Evolutionary conservation across 2,329 filamentous ascomycete species (phyloP).

Genomic region (Pseudogymnoascus sp.): DNA sequence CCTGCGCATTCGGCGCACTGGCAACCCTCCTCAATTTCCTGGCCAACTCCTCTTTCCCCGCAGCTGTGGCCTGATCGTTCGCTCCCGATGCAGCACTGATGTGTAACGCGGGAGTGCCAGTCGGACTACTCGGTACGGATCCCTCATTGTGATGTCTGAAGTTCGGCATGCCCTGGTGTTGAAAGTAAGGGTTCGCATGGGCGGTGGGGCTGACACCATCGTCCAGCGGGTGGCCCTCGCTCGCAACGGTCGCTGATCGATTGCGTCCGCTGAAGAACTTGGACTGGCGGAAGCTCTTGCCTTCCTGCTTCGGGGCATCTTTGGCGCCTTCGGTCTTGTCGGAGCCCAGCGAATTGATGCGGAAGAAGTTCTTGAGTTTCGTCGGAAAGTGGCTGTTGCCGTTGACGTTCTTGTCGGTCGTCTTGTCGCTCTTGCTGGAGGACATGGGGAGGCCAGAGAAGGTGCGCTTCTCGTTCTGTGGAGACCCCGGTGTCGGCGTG

Average conservation of each 20-base stretch:
- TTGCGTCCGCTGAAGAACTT: slow-evolving; percentile 84
- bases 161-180: slow-evolving; percentile 87
- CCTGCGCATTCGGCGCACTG: slow-evolving; percentile 94
- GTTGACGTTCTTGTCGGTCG: slow-evolving; percentile 45
- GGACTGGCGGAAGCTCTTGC: slow-evolving; percentile 64
- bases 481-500: neutral
- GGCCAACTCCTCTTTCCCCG: slow-evolving; percentile 86
- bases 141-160: slow-evolving; percentile 91
- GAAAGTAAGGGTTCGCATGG: slow-evolving; percentile 94
- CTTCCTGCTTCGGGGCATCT: slow-evolving; percentile 29
- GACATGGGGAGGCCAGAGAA: slow-evolving; percentile 28
- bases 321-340: slow-evolving; percentile 27
- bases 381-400: slow-evolving; percentile 55
- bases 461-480: slow-evolving; percentile 27
- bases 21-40: slow-evolving; percentile 88
- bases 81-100: slow-evolving; percentile 58
- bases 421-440: slow-evolving; percentile 16
- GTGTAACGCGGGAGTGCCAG: slow-evolving; percentile 65
- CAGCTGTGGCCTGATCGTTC: slow-evolving; percentile 59
- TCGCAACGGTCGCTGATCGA: slow-evolving; percentile 82
- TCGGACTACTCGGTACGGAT: slow-evolving; percentile 81
- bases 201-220: slow-evolving; percentile 86
- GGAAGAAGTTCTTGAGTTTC: slow-evolving; percentile 64
- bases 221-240: slow-evolving; percentile 85
- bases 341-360: slow-evolving; percentile 47